Conservation (phyloP, 2,329 filamentous ascomycete genomes). For the Ascochyta rabiei region DNA sequence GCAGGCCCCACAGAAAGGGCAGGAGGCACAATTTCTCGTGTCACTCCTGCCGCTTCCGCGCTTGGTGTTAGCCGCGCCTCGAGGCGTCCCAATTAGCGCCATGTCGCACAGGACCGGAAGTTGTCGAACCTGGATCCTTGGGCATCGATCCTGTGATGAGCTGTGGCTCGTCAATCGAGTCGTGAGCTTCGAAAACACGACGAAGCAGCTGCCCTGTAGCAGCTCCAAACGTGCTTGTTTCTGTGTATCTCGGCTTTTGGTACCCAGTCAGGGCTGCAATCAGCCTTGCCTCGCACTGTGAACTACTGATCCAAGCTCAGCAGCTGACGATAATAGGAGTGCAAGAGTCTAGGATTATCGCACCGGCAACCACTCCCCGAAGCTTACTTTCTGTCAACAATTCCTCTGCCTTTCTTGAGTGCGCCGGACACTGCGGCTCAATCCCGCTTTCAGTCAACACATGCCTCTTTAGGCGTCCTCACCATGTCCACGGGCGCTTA, state of each 20-base stretch:
- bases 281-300: slow-evolving; percentile 12
- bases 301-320: slow-evolving; percentile 17
- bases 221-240: background rate
- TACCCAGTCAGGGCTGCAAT: slow-evolving; percentile 8
- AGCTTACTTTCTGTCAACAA: background rate
- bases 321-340: slow-evolving; percentile 3
- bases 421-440: slow-evolving; percentile 6
- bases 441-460: background rate
- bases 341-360: background rate
- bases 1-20: background rate
- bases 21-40: slow-evolving; percentile 1
- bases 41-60: slow-evolving; percentile 14
- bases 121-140: slow-evolving; percentile 7
- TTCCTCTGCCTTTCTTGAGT: background rate
- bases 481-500: slow-evolving; percentile 7
- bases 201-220: slow-evolving; percentile 6
- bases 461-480: slow-evolving; percentile 1
- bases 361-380: background rate
- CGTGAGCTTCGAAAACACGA: slow-evolving; percentile 6
- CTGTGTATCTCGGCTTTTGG: background rate
- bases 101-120: slow-evolving; percentile 9
- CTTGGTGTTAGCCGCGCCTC: slow-evolving; percentile 10
- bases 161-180: slow-evolving; percentile 11
- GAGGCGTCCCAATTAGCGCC: slow-evolving; percentile 12
- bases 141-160: slow-evolving; percentile 8